A percentile compares a stretch with the other conserved stretches of the same genome.
These are phyloP conservation scores for Calophaca sinica DNA, from an alignment of 306 rosid species.

Conservation along the genomic window DNA sequence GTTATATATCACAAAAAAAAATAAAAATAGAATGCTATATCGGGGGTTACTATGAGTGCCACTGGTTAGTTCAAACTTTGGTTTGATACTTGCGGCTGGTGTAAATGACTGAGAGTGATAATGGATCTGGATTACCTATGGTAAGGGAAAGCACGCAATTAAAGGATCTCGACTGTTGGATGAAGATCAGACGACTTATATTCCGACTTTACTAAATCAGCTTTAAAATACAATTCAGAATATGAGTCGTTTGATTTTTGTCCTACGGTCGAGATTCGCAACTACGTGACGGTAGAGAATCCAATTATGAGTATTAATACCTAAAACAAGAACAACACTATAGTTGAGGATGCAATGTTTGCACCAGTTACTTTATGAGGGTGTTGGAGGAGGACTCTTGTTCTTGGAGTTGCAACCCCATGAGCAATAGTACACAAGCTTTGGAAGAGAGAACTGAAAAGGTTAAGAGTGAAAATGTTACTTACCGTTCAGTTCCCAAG, in stretches of 20 bases:
- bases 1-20: not conserved
- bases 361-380: constrained; percentile 17
- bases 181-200: no score
- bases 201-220: no score
- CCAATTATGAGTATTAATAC: no score
- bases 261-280: no score
- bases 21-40: not conserved
- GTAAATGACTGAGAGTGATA: not conserved
- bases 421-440: not conserved
- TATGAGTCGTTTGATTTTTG: no score
- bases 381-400: constrained; percentile 10
- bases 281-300: no score
- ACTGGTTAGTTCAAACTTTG: constrained; percentile 3
- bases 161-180: no score
- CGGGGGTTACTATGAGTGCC: constrained; percentile 24
- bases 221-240: no score
- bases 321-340: no score
- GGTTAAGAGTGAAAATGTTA: constrained; percentile 19
- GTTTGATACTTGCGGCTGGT: not conserved
- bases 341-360: constrained; percentile 5
- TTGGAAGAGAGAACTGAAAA: constrained; percentile 33
- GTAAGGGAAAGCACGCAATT: no score
- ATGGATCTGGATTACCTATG: not conserved
- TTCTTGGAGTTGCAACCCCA: no score
- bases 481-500: constrained; percentile 42